Conservation (phyloP, 345 rosid genomes). For the Acer negundo region DNA sequence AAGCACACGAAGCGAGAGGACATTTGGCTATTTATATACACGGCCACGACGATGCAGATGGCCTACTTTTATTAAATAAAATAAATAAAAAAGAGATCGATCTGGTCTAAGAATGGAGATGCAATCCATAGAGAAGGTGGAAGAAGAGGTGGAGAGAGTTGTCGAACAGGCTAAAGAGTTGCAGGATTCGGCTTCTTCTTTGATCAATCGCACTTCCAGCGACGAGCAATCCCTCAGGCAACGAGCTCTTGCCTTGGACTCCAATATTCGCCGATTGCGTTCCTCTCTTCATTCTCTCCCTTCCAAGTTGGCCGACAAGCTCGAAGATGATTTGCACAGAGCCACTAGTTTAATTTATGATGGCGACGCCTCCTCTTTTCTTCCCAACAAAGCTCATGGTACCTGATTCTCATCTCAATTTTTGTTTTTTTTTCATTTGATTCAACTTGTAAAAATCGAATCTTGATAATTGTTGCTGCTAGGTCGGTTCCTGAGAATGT, state of each 20-base stretch:
- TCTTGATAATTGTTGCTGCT: neutral
- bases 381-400: constrained; percentile 79
- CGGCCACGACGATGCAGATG: neutral
- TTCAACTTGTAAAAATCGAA: neutral
- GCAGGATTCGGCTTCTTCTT: constrained; percentile 66
- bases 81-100: neutral
- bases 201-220: constrained; percentile 48
- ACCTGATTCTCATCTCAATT: neutral
- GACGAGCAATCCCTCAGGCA: constrained; percentile 76
- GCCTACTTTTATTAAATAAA: neutral
- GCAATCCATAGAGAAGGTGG: constrained; percentile 37
- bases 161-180: constrained; percentile 78
- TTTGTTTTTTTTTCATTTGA: neutral
- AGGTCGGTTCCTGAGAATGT: constrained; percentile 77
- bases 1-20: neutral
- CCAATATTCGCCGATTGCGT: constrained; percentile 68
- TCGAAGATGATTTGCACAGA: constrained; percentile 82
- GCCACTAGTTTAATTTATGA: constrained; percentile 71
- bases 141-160: constrained; percentile 66
- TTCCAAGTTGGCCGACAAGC: constrained; percentile 65
- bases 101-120: neutral
- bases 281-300: constrained; percentile 30
- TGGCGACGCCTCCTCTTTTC: constrained; percentile 86
- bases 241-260: constrained; percentile 66
- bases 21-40: neutral